phyloP scores from a whole-genome alignment of 495 filamentous ascomycete species.

The Talaromyces liani region DNA sequence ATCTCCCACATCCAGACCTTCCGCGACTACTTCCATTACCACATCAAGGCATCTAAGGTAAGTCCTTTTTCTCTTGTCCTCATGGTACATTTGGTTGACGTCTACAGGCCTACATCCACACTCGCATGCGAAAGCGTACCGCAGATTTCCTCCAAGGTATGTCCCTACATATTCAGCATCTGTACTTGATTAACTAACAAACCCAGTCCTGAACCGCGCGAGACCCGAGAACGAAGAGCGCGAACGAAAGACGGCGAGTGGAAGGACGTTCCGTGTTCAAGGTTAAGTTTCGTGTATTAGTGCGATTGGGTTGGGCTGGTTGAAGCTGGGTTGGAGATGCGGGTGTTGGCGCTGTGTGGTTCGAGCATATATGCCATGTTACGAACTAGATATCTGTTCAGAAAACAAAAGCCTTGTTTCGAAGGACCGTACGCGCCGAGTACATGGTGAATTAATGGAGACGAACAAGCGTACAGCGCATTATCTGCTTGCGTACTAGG shows the following conservation, averaged over 20 bases:
- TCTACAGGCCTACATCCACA: conserved; percentile 86
- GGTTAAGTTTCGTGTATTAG: conserved; percentile 22
- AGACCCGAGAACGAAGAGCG: conserved; percentile 93
- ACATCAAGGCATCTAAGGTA: conserved; percentile 98
- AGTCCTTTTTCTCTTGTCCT: conserved; percentile 9
- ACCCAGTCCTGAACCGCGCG: conserved; percentile 76
- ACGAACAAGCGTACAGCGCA: not conserved
- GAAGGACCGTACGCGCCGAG: not conserved
- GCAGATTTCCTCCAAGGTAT: conserved; percentile 96
- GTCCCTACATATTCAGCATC: conserved; percentile 10
- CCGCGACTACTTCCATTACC: conserved; percentile 99
- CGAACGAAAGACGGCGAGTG: conserved; percentile 96
- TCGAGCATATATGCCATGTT: not conserved
- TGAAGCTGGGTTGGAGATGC: not conserved
- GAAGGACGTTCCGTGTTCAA: conserved; percentile 83
- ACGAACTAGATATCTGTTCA: not conserved
- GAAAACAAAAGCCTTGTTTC: not conserved
- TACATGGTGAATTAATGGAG: not conserved
- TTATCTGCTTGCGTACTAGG: not conserved
- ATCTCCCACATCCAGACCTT: conserved; percentile 99
- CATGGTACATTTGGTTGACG: conserved; percentile 13
- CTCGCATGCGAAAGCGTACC: conserved; percentile 90
- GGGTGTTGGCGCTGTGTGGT: not conserved
- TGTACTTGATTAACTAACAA: conserved; percentile 18
- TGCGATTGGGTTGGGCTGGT: not conserved